Evolutionary conservation across 345 rosid species (phyloP).

Genomic region (Eucalyptus grandis): DNA sequence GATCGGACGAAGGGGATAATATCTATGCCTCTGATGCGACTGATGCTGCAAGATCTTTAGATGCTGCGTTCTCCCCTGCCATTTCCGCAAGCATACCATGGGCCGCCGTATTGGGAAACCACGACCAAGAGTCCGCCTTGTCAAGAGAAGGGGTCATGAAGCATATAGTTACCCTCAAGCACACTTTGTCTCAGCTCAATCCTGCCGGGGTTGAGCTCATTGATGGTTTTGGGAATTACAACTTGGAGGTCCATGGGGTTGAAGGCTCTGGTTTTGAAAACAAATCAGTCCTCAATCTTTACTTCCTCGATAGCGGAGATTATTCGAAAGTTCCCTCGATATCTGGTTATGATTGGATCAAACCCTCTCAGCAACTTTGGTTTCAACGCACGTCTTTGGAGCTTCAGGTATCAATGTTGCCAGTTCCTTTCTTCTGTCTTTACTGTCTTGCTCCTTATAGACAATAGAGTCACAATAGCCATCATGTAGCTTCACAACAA

Average conservation of each 20-base stretch:
- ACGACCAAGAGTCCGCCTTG: slow-evolving; percentile 73
- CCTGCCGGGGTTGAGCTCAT: slow-evolving; percentile 37
- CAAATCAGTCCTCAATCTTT: slow-evolving; percentile 79
- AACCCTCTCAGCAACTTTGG: slow-evolving; percentile 79
- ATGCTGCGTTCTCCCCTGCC: slow-evolving; percentile 73
- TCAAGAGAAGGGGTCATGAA: slow-evolving; percentile 80
- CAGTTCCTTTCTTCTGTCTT: background rate
- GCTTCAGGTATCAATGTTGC: slow-evolving; percentile 36
- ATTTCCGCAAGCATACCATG: slow-evolving; percentile 69
- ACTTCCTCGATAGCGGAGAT: slow-evolving; percentile 76
- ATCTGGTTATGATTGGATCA: slow-evolving; percentile 74
- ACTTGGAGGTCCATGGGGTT: slow-evolving; percentile 66
- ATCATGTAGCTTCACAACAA: background rate
- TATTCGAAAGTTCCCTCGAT: slow-evolving; percentile 46
- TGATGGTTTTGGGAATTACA: slow-evolving; percentile 92
- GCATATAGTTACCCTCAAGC: slow-evolving; percentile 46
- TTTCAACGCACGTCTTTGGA: slow-evolving; percentile 58
- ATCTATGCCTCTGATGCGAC: slow-evolving; percentile 48
- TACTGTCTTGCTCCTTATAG: background rate
- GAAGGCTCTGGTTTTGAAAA: slow-evolving; percentile 50
- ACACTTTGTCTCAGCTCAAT: slow-evolving; percentile 63
- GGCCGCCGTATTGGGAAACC: slow-evolving; percentile 88
- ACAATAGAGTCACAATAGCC: background rate
- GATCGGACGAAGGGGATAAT: slow-evolving; percentile 50
- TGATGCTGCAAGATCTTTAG: slow-evolving; percentile 53